Base-by-base conservation (phyloP, 257 asterid species). In the Marsdenia floribunda region DNA sequence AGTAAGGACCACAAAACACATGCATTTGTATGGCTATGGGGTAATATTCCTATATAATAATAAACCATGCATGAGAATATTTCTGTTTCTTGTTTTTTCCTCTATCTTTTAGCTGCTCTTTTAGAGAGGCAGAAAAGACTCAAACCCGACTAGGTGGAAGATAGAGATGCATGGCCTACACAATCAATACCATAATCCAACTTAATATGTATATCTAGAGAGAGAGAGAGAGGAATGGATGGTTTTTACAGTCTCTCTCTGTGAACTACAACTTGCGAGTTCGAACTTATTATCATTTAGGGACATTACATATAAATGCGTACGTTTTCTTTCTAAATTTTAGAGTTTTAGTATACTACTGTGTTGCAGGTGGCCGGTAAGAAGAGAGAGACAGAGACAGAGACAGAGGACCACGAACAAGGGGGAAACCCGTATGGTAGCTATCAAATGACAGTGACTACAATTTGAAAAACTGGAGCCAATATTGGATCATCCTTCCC, bases 41-140 rank as follows among this genome's bases (percentile, higher is more conserved):
- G 73, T 79, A 80, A 80, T 82, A 79, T 78, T 19, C 26, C 68
- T 8, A 1, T 29, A 29, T 29, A 29, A 29, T 29, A 69, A 42
- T 26, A 40, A 40, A 64, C 80, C 59, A 53, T 53, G 59, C 21
- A 70, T 79, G 75, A 82, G 86, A 79, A 83, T 77, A 82, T 77
- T 79, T 76, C 58, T n/a, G 37, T 76, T 52, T 73, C 76, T 80
- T 86, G 85, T 87, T 80, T 78, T 78, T 83, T 80, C 76, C 82
- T 72, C 47, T 61, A 78, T 73, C 65, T 55, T 66, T 44, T 77
- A 73, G 55, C 75, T 71, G 59, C 61, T 52, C n/a, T 46, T 75
- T 26, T 44, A 44, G 49, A 0, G 53, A 16, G 75, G 84, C 75
- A 71, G 70, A 80, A 68, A 75, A 40, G 72, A 58, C 82, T 80